These are phyloP conservation scores for Solanum hybrid DNA, from an alignment of 305 asterid species.

Conservation along the genomic window DNA sequence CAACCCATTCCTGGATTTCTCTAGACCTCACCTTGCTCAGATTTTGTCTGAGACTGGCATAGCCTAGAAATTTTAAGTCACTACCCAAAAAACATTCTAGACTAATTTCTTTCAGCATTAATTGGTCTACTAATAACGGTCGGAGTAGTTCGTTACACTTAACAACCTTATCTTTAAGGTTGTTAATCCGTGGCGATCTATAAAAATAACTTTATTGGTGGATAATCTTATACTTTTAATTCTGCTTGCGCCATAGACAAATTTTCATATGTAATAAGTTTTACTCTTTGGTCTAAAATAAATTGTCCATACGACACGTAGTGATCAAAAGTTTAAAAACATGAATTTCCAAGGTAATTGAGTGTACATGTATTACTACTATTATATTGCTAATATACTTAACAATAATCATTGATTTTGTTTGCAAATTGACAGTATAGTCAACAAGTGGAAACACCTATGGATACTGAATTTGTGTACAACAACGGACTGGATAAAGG, in stretches of 20 bases:
- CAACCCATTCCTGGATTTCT: background rate
- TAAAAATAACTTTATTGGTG: background rate
- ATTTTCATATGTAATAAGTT: background rate
- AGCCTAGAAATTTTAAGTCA: background rate
- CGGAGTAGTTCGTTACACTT: background rate
- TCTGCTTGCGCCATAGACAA: background rate
- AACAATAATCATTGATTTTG: background rate
- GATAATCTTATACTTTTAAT: background rate
- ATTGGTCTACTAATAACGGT: background rate
- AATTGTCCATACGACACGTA: background rate
- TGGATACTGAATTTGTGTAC: constrained; percentile 12
- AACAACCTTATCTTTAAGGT: background rate
- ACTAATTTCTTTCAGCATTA: background rate
- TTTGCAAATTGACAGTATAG: constrained; percentile 2
- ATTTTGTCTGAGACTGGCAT: background rate
- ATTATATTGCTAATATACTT: background rate
- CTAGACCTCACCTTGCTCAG: background rate
- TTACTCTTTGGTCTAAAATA: background rate
- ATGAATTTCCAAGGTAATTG: background rate
- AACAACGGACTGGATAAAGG: constrained; percentile 14
- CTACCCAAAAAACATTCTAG: background rate
- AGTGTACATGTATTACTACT: background rate
- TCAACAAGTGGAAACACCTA: constrained; percentile 1
- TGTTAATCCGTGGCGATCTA: background rate
- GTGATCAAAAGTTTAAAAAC: background rate